Conservation (phyloP, 1,284 basidiomycete genomes). For the Cronartium quercuum region DNA sequence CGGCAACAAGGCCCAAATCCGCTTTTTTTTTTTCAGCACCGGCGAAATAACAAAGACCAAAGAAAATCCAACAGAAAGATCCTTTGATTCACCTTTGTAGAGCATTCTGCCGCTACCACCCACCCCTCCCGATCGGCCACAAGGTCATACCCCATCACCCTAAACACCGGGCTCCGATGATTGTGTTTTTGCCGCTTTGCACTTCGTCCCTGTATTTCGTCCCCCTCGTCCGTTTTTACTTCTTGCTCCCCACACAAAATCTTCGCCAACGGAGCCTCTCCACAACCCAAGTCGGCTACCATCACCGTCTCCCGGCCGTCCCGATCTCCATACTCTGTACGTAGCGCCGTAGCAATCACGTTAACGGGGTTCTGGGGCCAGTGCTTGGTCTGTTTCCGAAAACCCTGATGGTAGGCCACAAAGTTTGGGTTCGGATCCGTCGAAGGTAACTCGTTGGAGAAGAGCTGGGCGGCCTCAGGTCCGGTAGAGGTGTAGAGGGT, state of each 20-base stretch:
- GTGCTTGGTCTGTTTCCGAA: slow-evolving; percentile 46
- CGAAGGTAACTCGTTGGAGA: slow-evolving; percentile 41
- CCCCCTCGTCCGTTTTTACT: slow-evolving; percentile 57
- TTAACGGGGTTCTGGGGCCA: slow-evolving; percentile 49
- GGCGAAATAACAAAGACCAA: background rate
- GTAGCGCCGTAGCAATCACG: slow-evolving; percentile 42
- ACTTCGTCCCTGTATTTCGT: slow-evolving; percentile 55
- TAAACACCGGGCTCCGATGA: slow-evolving; percentile 64
- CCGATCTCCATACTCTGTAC: slow-evolving; percentile 9
- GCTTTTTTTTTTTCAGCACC: slow-evolving; percentile 40
- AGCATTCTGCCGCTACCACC: slow-evolving; percentile 45
- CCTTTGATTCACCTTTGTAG: slow-evolving; percentile 41
- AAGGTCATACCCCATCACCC: slow-evolving; percentile 66
- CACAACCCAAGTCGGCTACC: slow-evolving; percentile 89
- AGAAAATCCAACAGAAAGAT: background rate
- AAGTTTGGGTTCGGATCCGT: slow-evolving; percentile 39
- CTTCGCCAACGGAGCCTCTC: slow-evolving; percentile 79
- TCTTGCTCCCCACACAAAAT: slow-evolving; percentile 34
- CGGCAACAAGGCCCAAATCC: slow-evolving; percentile 39
- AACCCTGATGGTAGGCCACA: slow-evolving; percentile 48
- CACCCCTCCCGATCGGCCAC: slow-evolving; percentile 64
- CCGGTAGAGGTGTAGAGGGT: slow-evolving; percentile 47
- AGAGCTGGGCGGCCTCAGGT: slow-evolving; percentile 43
- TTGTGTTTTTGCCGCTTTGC: background rate
- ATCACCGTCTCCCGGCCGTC: slow-evolving; percentile 56